These are phyloP conservation scores for Drechslerella stenobrocha DNA, from an alignment of 2,329 filamentous ascomycete species.

Conservation along the genomic window DNA sequence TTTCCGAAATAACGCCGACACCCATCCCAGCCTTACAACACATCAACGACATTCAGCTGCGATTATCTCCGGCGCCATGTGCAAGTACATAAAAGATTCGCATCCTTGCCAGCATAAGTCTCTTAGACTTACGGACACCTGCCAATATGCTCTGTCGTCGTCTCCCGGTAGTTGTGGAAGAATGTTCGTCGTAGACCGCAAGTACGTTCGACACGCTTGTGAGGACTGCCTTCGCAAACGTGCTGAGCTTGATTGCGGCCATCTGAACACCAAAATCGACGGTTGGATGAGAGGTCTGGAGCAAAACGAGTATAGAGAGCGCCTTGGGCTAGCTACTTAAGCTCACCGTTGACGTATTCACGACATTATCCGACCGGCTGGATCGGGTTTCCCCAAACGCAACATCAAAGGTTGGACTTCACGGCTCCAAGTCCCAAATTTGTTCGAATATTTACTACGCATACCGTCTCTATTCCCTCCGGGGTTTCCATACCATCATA, in stretches of 20 bases:
- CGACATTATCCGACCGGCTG: no score
- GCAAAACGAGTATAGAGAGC: constrained; percentile 31
- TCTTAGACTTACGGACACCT: constrained; percentile 35
- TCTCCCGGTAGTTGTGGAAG: constrained; percentile 43
- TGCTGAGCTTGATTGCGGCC: constrained; percentile 33
- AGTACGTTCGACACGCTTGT: constrained; percentile 40
- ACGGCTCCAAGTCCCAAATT: no score
- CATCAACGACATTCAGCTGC: no score
- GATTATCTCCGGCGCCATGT: constrained; percentile 18
- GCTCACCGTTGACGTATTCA: neutral
- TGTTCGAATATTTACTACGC: no score
- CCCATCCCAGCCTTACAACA: no score
- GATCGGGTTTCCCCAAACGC: no score
- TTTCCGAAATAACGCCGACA: no score
- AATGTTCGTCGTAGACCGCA: constrained; percentile 40
- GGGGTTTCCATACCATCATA: no score
- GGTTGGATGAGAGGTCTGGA: constrained; percentile 42
- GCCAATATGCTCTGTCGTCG: constrained; percentile 40
- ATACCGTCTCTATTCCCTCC: no score
- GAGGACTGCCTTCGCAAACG: constrained; percentile 42
- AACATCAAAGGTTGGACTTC: no score
- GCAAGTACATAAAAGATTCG: constrained; percentile 47
- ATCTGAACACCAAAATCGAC: constrained; percentile 37
- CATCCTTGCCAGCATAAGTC: constrained; percentile 47
- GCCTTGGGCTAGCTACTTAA: constrained; percentile 29